These are phyloP conservation scores for Aureobasidium sp. DNA, from an alignment of 2,329 filamentous ascomycete species.

Conservation along the genomic window DNA sequence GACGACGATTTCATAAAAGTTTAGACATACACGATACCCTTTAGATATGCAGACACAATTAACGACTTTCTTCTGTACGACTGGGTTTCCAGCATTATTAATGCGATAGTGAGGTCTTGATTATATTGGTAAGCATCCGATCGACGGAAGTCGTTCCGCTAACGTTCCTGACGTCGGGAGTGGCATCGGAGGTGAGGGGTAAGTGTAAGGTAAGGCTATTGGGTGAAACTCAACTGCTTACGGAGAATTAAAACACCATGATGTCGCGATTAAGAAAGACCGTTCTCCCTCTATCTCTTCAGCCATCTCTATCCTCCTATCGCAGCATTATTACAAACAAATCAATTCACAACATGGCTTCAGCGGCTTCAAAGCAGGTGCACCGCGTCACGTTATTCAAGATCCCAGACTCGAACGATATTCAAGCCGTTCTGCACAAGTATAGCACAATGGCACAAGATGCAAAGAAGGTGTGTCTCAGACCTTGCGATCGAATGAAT, in stretches of 20 bases:
- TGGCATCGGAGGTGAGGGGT: neutral
- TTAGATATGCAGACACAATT: conserved; percentile 3
- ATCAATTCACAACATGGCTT: conserved; percentile 1
- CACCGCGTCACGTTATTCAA: conserved; percentile 50
- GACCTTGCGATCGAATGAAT: neutral
- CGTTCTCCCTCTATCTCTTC: neutral
- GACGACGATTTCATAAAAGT: neutral
- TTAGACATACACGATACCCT: conserved; percentile 7
- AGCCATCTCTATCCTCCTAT: neutral
- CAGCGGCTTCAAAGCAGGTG: conserved; percentile 22
- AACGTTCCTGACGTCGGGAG: neutral
- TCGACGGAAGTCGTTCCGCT: neutral
- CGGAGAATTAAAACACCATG: conserved; percentile 1
- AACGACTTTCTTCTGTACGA: neutral
- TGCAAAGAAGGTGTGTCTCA: conserved; percentile 36
- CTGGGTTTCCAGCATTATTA: neutral
- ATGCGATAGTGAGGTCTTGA: neutral
- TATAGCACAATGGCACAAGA: conserved; percentile 39
- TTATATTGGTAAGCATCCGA: neutral
- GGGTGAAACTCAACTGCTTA: neutral
- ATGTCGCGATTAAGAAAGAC: neutral
- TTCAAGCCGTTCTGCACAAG: conserved; percentile 36
- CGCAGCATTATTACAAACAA: neutral
- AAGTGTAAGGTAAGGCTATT: conserved; percentile 1
- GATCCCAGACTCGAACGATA: conserved; percentile 40